Evolutionary conservation across 805 yeast species (phyloP).

Genomic region (Yarrowia hollandica): DNA sequence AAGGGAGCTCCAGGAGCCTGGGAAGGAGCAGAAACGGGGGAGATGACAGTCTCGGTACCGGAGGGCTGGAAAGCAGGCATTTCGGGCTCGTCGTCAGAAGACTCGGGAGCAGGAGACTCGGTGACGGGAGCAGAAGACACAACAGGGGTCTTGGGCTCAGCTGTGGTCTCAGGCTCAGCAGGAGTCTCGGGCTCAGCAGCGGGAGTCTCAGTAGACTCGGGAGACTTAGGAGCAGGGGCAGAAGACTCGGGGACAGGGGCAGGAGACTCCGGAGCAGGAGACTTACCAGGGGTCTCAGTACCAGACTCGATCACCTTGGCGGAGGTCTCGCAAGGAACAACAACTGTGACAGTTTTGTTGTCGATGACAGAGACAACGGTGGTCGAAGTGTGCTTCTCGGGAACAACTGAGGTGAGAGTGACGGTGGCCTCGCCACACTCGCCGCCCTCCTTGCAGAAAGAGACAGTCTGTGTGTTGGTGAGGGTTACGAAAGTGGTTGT

Average conservation of each 20-base stretch:
- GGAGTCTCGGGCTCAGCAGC: neutral
- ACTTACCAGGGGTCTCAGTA: neutral
- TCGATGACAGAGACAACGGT: conserved; percentile 1
- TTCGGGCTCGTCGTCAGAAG: no score
- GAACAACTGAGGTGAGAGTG: neutral
- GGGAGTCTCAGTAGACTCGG: no score
- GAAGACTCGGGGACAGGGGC: neutral
- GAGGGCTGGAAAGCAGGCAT: no score
- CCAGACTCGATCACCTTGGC: neutral
- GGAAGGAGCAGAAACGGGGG: neutral
- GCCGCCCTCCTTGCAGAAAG: neutral
- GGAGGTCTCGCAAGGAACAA: neutral
- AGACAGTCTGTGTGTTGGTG: neutral
- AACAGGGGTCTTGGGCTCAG: no score
- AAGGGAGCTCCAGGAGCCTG: neutral
- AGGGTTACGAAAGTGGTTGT: neutral
- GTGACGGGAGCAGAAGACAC: no score
- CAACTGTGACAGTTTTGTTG: neutral
- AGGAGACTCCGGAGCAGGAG: neutral
- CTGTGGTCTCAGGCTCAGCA: neutral
- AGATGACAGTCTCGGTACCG: neutral
- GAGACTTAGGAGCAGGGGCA: no score
- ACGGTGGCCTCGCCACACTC: conserved; percentile 12
- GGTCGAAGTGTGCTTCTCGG: neutral
- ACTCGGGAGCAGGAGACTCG: no score